Base-by-base conservation (phyloP, 331 rosid species). In the Pyrus hybrid region DNA sequence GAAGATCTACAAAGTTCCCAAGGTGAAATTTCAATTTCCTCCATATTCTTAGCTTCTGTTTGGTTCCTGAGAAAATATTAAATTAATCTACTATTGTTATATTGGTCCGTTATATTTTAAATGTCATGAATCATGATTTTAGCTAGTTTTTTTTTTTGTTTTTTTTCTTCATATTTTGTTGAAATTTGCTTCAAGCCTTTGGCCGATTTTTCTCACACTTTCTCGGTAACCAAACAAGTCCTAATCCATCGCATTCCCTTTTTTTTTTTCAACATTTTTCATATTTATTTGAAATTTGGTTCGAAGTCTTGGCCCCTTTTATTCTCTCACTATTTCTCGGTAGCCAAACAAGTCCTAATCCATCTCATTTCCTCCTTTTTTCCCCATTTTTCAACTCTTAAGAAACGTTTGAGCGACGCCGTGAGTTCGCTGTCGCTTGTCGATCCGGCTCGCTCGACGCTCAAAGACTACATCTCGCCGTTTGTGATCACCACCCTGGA, bases 401-500 rank as follows among this genome's bases (percentile, higher is more conserved):
- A 93, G 97, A 85, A 76, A 67, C 76, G 22, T 77, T 7, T 88
- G 63, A 62, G 35, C 6, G 87, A 88, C 16, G 92, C 96, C 3
- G 89, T 85, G 75, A 80, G 81, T 32, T 8, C 83, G n/a, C 76
- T 94, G 21, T 74, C 81, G 54, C 88, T 90, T 73, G 37, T 83
- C 54, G 80, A 88, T 72, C 85, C 88, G 29, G 70, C 81, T 28
- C 93, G 98, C 47, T 91, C 97, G 1, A 90, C 98, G 3, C 89
- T 91, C 68, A 13, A 51, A 33, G 80, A 86, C 61, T 79, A 30
- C 68, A 58, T 91, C 68, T 87, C 93, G 2, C 82, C 91, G 21
- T 61, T 71, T 11, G 88, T 77, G 2, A 57, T 63, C 8, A 73
- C 82, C 53, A 32, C 87, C 7, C 23, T 84, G 22, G 92, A 91